A percentile compares a stretch with the other conserved stretches of the same genome.
Conservation (phyloP, 768 basidiomycete species). For the Suillus fuscotomentosus region DNA sequence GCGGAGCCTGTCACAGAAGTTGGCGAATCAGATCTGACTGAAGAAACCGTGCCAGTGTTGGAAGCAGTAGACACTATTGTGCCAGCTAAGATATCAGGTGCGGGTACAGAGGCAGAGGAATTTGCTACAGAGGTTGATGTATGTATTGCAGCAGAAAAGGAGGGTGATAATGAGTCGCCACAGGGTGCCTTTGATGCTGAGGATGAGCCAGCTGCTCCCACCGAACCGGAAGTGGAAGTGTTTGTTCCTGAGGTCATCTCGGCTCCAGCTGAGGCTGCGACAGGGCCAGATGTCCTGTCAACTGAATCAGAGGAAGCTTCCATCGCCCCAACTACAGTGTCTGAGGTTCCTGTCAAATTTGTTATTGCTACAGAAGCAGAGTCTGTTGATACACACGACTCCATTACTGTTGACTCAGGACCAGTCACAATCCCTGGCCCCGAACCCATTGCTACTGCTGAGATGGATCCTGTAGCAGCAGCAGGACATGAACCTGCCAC, state of each 20-base stretch:
- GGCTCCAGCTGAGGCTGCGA: neutral
- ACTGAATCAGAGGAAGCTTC: neutral
- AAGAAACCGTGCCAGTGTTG: neutral
- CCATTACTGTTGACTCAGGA: neutral
- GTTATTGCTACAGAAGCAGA: neutral
- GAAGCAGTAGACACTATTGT: neutral
- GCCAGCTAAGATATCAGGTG: neutral
- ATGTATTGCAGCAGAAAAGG: neutral
- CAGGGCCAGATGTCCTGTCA: neutral
- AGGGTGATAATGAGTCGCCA: neutral
- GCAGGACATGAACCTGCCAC: neutral
- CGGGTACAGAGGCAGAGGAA: neutral
- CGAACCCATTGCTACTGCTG: slow-evolving; percentile 1
- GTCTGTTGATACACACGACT: neutral
- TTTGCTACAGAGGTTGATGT: neutral
- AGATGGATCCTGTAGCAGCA: neutral
- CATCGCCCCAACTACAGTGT: neutral
- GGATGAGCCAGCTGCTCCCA: neutral
- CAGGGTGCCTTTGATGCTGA: neutral
- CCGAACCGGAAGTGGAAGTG: slow-evolving; percentile 1
- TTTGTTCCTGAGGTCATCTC: neutral
- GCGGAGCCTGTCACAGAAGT: neutral
- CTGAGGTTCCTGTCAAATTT: neutral
- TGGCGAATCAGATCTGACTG: neutral
- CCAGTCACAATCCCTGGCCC: neutral